Conservation (phyloP, 2,329 filamentous ascomycete genomes). For the Clarireedia homoeocarpa region DNA sequence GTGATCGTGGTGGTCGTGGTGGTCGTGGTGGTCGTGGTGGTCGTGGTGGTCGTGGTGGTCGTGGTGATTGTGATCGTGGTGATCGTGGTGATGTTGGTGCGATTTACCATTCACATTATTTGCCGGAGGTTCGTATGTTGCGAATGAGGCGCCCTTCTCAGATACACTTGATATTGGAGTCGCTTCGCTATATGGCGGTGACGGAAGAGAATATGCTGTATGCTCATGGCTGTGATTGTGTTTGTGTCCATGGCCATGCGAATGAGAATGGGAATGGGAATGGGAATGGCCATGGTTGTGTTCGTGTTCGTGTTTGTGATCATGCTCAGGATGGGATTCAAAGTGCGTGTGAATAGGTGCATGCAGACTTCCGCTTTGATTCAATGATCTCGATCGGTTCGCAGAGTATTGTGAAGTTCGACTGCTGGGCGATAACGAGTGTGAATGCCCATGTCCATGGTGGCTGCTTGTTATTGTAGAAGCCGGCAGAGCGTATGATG, state of each 20-base stretch:
- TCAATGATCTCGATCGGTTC: constrained; percentile 18
- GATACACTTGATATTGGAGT: constrained; percentile 13
- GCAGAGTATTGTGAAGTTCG: constrained; percentile 19
- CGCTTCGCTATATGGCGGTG: constrained; percentile 19
- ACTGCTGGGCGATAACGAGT: constrained; percentile 30
- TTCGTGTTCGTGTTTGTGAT: constrained; percentile 10
- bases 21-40: constrained; percentile 16
- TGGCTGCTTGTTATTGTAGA: constrained; percentile 28
- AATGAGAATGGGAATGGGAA: constrained; percentile 13
- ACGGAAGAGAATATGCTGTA: constrained; percentile 13
- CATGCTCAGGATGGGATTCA: constrained; percentile 18
- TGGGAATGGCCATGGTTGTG: constrained; percentile 9
- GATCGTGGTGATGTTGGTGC: constrained; percentile 15
- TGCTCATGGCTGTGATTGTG: constrained; percentile 10
- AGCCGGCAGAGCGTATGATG: constrained; percentile 29
- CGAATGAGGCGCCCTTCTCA: constrained; percentile 12
- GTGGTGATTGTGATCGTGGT: not conserved
- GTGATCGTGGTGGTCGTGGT: not conserved
- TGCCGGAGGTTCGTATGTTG: constrained; percentile 17
- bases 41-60: constrained; percentile 17
- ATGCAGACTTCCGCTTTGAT: constrained; percentile 23
- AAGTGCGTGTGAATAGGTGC: constrained; percentile 22
- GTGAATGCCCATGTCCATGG: constrained; percentile 28
- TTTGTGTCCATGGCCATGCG: constrained; percentile 10
- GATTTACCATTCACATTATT: constrained; percentile 14